Base-by-base conservation (phyloP, 768 basidiomycete species). In the Suillus ampliporus region DNA sequence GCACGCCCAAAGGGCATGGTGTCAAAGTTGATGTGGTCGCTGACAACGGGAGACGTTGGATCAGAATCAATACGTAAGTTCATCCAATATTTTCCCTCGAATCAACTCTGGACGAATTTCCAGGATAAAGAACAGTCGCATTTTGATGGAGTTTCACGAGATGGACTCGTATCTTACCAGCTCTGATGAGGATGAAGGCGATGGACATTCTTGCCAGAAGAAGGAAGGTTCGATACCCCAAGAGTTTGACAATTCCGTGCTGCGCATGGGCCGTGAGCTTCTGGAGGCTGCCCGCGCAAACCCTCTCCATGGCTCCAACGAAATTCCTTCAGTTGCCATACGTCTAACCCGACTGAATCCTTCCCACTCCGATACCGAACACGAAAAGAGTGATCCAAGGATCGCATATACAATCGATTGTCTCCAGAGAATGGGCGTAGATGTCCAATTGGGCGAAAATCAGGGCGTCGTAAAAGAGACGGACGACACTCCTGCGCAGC, bases 11-110 rank as follows among this genome's bases (percentile, higher is more conserved):
- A 56, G 38, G 38, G 38, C 72, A 76, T 1, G 79, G 80, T 7
- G 82, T 88, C 46, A 95, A 95, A 68, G 88, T 96, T 1, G 94
- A 96, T 68, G 81, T 95, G 15, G 87, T 95, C 15, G 88, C 89
- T 2, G 86, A 91, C 23, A 84, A 87, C 47, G 94, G 94, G 1
- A 78, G 83, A 26, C 77, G 79, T 4, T 97, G 95, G 95, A 87
- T 93, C 44, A 84, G 93, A 67, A 84, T 95, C 40, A 95, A 95
- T 76, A 95, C 94, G 94, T 94, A 71, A 71, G 89, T 85, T 35
- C 53, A 35, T 34, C 35, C 23, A 23, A 58, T 59, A 43, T 46
- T 59, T 47, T 57, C 44, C 61, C 46, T 56, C 7, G 53, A 31
- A 59, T 8, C 38, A 26, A 8, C 14, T 41, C 50, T 56, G 38